Evolutionary conservation across 371 early-diverging fungal species (phyloP).

Genomic region (Apophysomyces ossiformis): DNA sequence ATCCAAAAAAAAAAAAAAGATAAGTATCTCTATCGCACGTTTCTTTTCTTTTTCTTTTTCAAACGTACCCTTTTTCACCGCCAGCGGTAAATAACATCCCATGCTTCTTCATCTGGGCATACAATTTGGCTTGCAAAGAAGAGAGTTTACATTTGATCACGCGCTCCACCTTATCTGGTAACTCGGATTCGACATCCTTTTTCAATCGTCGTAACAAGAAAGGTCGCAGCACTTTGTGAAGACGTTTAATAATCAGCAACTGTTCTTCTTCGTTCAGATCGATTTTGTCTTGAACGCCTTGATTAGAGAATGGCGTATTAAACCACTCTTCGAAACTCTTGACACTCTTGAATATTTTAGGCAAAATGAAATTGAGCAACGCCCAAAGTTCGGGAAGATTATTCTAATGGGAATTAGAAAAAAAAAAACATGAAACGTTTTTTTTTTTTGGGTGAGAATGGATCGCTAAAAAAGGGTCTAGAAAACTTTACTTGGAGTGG

Average conservation of each 20-base stretch:
- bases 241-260: slow-evolving; percentile 92
- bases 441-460: not conserved
- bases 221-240: slow-evolving; percentile 95
- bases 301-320: slow-evolving; percentile 91
- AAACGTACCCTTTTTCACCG: slow-evolving; percentile 59
- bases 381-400: slow-evolving; percentile 99
- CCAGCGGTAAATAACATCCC: slow-evolving; percentile 71
- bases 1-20: too few relatives aligned
- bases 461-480: too few relatives aligned
- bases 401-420: slow-evolving; percentile 67
- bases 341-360: slow-evolving; percentile 94
- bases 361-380: slow-evolving; percentile 96
- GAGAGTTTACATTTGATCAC: slow-evolving; percentile 93
- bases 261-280: slow-evolving; percentile 97
- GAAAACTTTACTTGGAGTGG: slow-evolving; percentile 82
- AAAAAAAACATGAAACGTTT: not conserved
- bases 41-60: slow-evolving; percentile 9
- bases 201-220: slow-evolving; percentile 97
- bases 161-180: slow-evolving; percentile 98
- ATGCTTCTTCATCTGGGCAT: slow-evolving; percentile 76
- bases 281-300: slow-evolving; percentile 85
- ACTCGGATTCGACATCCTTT: slow-evolving; percentile 98
- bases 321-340: slow-evolving; percentile 99
- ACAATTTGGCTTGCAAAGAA: slow-evolving; percentile 78
- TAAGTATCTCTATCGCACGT: too few relatives aligned